Conservation (phyloP, 805 yeast species). For the Saccharomyces mikatae region DNA sequence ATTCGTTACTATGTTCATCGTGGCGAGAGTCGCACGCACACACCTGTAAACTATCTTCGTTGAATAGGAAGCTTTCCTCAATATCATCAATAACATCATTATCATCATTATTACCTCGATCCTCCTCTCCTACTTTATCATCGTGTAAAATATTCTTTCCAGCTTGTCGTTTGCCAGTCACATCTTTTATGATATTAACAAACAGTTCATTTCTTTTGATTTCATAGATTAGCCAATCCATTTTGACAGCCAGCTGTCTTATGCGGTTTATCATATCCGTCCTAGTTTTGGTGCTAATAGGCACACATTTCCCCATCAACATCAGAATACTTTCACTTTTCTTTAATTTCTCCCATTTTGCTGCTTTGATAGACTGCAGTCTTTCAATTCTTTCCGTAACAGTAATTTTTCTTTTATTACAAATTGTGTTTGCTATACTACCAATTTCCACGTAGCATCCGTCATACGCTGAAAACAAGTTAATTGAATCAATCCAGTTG, state of each 20-base stretch:
- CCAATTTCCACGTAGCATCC: conserved; percentile 17
- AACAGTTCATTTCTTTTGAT: conserved; percentile 38
- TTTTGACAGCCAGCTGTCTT: conserved; percentile 40
- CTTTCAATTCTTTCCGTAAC: conserved; percentile 31
- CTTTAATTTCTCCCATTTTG: conserved; percentile 32
- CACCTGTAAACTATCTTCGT: conserved; percentile 12
- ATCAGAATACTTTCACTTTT: conserved; percentile 31
- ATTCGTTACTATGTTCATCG: background rate
- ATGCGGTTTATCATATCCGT: conserved; percentile 40
- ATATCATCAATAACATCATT: conserved; percentile 7
- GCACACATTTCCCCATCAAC: conserved; percentile 43
- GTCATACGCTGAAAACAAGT: conserved; percentile 21
- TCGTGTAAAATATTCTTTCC: background rate
- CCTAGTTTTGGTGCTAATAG: conserved; percentile 45
- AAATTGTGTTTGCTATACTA: conserved; percentile 26
- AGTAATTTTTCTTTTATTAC: conserved; percentile 19
- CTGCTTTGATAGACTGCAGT: conserved; percentile 30
- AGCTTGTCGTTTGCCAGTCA: conserved; percentile 1
- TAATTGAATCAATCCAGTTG: conserved; percentile 50
- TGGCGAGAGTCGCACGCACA: conserved; percentile 4
- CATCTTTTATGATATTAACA: conserved; percentile 25
- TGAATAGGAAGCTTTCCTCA: conserved; percentile 17
- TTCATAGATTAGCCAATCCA: conserved; percentile 54
- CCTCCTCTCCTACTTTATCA: background rate
- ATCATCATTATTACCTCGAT: background rate